These are phyloP conservation scores for Citrus reticulata DNA, from an alignment of 345 rosid species.

Conservation along the genomic window DNA sequence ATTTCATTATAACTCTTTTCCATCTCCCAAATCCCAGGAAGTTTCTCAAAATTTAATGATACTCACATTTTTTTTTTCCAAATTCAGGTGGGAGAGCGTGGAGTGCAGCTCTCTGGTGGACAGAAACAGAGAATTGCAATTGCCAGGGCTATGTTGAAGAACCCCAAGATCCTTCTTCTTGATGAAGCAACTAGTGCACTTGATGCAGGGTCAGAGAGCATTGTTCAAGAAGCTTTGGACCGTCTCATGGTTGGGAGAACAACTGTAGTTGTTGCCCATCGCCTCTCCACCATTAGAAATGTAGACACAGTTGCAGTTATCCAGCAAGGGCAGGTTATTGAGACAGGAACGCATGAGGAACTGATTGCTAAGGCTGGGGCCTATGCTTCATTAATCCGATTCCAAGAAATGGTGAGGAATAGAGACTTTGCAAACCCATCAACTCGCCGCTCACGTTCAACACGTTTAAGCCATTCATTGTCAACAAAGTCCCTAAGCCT, in stretches of 20 bases:
- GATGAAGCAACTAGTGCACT: slow-evolving; percentile 99
- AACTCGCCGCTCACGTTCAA: slow-evolving; percentile 76
- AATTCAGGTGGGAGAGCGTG: slow-evolving; percentile 90
- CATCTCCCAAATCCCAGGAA: neutral
- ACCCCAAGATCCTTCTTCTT: slow-evolving; percentile 90
- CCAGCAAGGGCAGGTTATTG: slow-evolving; percentile 97
- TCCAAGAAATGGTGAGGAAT: slow-evolving; percentile 93
- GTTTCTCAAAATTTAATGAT: neutral
- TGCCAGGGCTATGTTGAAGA: slow-evolving; percentile 96
- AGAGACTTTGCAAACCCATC: slow-evolving; percentile 89
- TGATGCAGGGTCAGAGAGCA: slow-evolving; percentile 96
- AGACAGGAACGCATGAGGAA: slow-evolving; percentile 93
- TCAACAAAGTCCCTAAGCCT: slow-evolving; percentile 94
- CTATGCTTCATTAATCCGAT: slow-evolving; percentile 86
- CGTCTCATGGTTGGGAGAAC: slow-evolving; percentile 98
- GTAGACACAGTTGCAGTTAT: slow-evolving; percentile 94
- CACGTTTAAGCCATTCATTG: slow-evolving; percentile 83
- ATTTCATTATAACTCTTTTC: no score
- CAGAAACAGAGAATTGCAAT: slow-evolving; percentile 98
- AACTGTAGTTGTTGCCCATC: slow-evolving; percentile 95
- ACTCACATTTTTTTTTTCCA: slow-evolving; percentile 2
- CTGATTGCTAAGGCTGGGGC: slow-evolving; percentile 77
- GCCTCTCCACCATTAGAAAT: slow-evolving; percentile 91
- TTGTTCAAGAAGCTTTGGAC: slow-evolving; percentile 97
- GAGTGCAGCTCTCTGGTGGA: slow-evolving; percentile 96